Evolutionary conservation across 106 monocot species (phyloP), one percentile per base, ranked within the genome.

Genomic region (Agapanthus africanus): DNA sequence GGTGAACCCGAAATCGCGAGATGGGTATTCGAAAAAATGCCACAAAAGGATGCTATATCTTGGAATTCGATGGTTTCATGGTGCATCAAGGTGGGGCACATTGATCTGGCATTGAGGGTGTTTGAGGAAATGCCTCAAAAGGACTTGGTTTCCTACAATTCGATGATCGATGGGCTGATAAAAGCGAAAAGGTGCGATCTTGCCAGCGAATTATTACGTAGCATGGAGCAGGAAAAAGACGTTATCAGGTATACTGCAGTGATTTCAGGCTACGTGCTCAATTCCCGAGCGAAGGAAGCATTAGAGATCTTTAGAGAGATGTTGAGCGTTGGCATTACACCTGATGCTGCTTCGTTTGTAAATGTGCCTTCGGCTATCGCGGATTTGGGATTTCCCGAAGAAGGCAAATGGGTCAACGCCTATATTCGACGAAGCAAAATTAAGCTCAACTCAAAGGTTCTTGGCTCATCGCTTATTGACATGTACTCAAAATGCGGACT

Each of bases 401-500:
- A 70, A 39, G 80, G 76, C 11, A 68, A 39, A 57, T 76, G 80
- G 75, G 49, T 80, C 26, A 60, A 80, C 28, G 56, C 60, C 13
- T 75, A 67, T 39, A 6, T 65, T 10, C 27, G 46, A 0, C 31
- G 35, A 33, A 52, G 67, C 18, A 36, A 50, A 4, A 65, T 81
- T n/a, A 10, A 56, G 25, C 28, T 70, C 2, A 37, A 52, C 18
- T 59, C 59, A 3, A 36, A 57, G 22, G 59, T 54, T 9, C 74
- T 67, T 32, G 74, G 66, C 11, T 74, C 74, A 10, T 67, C 68
- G 23, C 34, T 75, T 0, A 59, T 75, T 54, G 59, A 68, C 33
- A 75, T 75, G 75, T 75, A 75, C 75, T 67, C 44, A 4, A 75
- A 75, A 35, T 75, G 75, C 37, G 75, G 68, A 23, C 57, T 75